Conservation (phyloP, 352 stramenopile species). For the Elongisporangium senticosum region DNA sequence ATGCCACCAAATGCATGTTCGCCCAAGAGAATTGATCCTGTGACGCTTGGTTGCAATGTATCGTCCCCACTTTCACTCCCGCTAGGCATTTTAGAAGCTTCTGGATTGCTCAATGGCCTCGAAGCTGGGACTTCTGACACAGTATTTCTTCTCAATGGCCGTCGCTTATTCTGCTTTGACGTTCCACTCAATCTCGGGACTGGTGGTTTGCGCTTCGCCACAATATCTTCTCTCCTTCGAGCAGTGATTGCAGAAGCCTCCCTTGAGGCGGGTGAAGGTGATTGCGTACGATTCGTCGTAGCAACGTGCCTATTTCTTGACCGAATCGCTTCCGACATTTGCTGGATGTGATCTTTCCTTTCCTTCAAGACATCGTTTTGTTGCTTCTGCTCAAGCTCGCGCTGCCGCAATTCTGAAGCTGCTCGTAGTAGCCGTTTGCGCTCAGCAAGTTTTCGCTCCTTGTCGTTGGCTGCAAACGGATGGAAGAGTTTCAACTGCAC, state of each 20-base stretch:
- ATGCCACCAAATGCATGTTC: background rate
- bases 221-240: slow-evolving; percentile 7
- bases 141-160: background rate
- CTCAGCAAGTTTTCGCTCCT: slow-evolving; percentile 39
- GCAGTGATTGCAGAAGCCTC: background rate
- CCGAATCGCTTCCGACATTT: slow-evolving; percentile 53
- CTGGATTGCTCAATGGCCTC: background rate
- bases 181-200: slow-evolving; percentile 43
- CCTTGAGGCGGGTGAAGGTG: background rate
- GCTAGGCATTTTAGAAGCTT: slow-evolving; percentile 5
- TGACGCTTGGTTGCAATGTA: slow-evolving; percentile 10
- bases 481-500: slow-evolving; percentile 43
- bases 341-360: slow-evolving; percentile 34
- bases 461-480: slow-evolving; percentile 11
- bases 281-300: background rate
- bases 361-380: slow-evolving; percentile 23
- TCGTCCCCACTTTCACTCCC: slow-evolving; percentile 5
- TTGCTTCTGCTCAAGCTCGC: slow-evolving; percentile 15
- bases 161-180: slow-evolving; percentile 1
- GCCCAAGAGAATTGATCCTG: slow-evolving; percentile 19
- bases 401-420: slow-evolving; percentile 33
- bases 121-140: background rate
- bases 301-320: slow-evolving; percentile 32
- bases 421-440: slow-evolving; percentile 35
- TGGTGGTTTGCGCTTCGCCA: slow-evolving; percentile 40